phyloP scores from a whole-genome alignment of 169 alveolate species.

The Plasmodium yoelii region DNA sequence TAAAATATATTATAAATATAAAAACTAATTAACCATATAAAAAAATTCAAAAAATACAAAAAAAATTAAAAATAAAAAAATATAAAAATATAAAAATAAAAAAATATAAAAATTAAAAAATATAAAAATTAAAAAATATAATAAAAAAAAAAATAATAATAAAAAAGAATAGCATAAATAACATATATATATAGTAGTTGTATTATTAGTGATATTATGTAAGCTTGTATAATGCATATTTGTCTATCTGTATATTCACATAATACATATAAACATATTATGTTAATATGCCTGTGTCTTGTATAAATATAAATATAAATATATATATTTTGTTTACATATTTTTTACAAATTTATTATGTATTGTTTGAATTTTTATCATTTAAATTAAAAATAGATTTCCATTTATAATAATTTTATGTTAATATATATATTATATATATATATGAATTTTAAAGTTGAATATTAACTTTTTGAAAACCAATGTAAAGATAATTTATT shows the following conservation, averaged over 20 bases:
- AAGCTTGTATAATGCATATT: constrained; percentile 1
- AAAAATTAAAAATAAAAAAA: constrained; percentile 1
- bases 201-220: background rate
- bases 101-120: constrained; percentile 9
- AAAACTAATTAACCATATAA: background rate
- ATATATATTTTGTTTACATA: constrained; percentile 9
- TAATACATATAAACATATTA: background rate
- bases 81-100: constrained; percentile 8
- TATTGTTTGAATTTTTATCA: constrained; percentile 66
- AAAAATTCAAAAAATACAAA: constrained; percentile 25
- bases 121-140: constrained; percentile 6
- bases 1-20: background rate
- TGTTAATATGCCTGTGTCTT: background rate
- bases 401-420: constrained; percentile 24
- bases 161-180: constrained; percentile 8
- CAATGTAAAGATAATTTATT: constrained; percentile 3
- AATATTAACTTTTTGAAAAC: constrained; percentile 26
- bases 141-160: constrained; percentile 14
- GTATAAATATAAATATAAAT: constrained; percentile 1
- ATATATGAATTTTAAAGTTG: constrained; percentile 20
- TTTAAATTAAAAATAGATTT: constrained; percentile 57
- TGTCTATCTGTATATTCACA: background rate
- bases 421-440: background rate
- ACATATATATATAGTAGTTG: constrained; percentile 4
- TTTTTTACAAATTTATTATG: constrained; percentile 16